A percentile compares a stretch with the other conserved stretches of the same genome.
These are phyloP conservation scores for Daedalea quercina DNA, from an alignment of 768 basidiomycete species.

Conservation along the genomic window DNA sequence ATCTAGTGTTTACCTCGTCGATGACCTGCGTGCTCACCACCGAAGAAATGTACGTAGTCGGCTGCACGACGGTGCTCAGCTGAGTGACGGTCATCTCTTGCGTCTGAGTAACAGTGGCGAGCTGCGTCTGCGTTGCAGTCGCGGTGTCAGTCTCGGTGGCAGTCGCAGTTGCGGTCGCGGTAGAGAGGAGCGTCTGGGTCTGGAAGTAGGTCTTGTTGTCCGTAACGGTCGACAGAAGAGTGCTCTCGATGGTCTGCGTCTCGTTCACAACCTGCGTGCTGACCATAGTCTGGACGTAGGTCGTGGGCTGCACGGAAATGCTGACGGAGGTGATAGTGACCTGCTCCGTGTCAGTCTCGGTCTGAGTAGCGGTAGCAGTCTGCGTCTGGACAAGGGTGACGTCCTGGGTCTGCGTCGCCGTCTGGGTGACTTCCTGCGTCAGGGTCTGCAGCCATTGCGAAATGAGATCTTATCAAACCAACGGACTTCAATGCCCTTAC, in stretches of 20 bases:
- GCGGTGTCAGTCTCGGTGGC: slow-evolving; percentile 28
- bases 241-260: slow-evolving; percentile 52
- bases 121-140: slow-evolving; percentile 49
- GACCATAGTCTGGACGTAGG: slow-evolving; percentile 46
- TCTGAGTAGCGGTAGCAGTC: slow-evolving; percentile 27
- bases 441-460: too few species aligned
- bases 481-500: too few species aligned
- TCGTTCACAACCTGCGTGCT: slow-evolving; percentile 53
- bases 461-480: too few species aligned
- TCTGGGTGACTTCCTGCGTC: slow-evolving; percentile 51
- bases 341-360: slow-evolving; percentile 46
- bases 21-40: slow-evolving; percentile 50
- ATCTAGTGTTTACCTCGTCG: slow-evolving; percentile 42
- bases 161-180: slow-evolving; percentile 29
- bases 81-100: slow-evolving; percentile 44
- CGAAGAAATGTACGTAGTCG: slow-evolving; percentile 51
- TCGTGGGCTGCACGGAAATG: slow-evolving; percentile 52
- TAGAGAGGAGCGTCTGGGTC: slow-evolving; percentile 52
- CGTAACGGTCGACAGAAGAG: slow-evolving; percentile 42
- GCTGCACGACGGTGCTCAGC: slow-evolving; percentile 41
- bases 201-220: slow-evolving; percentile 27
- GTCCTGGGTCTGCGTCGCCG: slow-evolving; percentile 42
- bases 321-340: slow-evolving; percentile 46
- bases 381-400: slow-evolving; percentile 39
- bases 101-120: slow-evolving; percentile 46